Evolutionary conservation across 495 filamentous ascomycete species (phyloP), one percentile per base, ranked within the genome.

Genomic region (Xylaria palmicola): DNA sequence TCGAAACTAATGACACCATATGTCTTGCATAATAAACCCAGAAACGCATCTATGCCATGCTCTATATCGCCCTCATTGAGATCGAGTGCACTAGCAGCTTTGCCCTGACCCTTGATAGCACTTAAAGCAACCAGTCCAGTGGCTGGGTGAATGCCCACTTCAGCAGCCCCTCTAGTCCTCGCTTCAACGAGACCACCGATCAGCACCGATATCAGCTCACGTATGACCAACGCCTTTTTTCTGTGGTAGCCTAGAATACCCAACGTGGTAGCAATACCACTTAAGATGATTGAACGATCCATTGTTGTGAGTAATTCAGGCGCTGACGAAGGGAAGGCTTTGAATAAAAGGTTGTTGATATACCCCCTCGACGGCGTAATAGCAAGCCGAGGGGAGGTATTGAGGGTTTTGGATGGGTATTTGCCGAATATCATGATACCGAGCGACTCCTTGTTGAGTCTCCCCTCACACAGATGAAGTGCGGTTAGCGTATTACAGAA

Each of bases 91-190:
- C 85, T 85, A n/a, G 87, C 75, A 22, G 81, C 80, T 56, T 74
- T 79, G 4, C 66, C 65, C 24, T 74, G 74, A 9, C 76, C 78
- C 41, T 77, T 77, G 3, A 74, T 69, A 20, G 75, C 67, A 49
- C 79, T 81, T 22, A 92, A 74, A 62, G 86, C 86, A 12, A 86
- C 84, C 40, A 95, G 74, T 1, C 90, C 91, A 22, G 94, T 92
- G 26, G 92, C 92, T 45, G 95, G 95, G 73, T 98, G 94, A 44
- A 98, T 88, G 4, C 95, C 94, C 58, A 93, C 88, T 65, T 97
- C 94, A 19, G 95, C 94, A 54, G 94, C 95, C 32, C 92, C 92
- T 56, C 91, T 82, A 56, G 95, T 97, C 39, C 94, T 82, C 15
- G 95, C 95, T 72, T 96, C 90, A n/a, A 96, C 88, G 29, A 98